These are phyloP conservation scores for Papiliotrema fonsecae DNA, from an alignment of 1,284 basidiomycete genomes.

Conservation along the genomic window DNA sequence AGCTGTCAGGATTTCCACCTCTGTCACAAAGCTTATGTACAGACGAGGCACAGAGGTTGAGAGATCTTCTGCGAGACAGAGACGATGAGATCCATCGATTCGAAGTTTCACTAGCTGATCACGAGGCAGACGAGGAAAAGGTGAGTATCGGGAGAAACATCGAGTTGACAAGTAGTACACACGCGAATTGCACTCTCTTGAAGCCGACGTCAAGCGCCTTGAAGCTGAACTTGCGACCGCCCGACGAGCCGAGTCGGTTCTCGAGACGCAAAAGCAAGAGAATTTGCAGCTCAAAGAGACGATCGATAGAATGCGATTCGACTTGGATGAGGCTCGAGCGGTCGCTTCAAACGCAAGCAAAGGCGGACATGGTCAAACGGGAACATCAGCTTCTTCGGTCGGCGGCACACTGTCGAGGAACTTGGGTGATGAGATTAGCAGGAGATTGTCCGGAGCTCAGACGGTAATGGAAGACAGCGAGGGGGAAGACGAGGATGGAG, in stretches of 20 bases:
- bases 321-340: constrained; percentile 76
- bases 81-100: constrained; percentile 66
- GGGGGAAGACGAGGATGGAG: constrained; percentile 54
- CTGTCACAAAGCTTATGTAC: constrained; percentile 8
- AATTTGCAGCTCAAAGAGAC: constrained; percentile 86
- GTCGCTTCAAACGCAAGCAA: constrained; percentile 48
- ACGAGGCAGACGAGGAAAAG: constrained; percentile 58
- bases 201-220: constrained; percentile 60
- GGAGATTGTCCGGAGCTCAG: constrained; percentile 52
- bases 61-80: constrained; percentile 64
- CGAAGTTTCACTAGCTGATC: constrained; percentile 57
- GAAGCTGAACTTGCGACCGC: constrained; percentile 64
- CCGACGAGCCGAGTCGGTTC: constrained; percentile 62
- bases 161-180: constrained; percentile 22
- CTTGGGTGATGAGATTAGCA: constrained; percentile 71
- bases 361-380: constrained; percentile 30
- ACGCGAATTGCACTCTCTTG: constrained; percentile 62
- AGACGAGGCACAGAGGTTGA: constrained; percentile 72
- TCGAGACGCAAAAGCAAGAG: constrained; percentile 87
- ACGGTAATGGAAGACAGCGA: constrained; percentile 44
- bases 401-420: constrained; percentile 66
- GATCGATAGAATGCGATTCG: constrained; percentile 81
- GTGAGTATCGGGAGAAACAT: constrained; percentile 14
- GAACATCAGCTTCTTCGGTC: constrained; percentile 27
- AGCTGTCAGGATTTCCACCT: constrained; percentile 36